A percentile compares a stretch with the other conserved stretches of the same genome.
These are phyloP conservation scores for Arthrobotrys musiformis DNA, from an alignment of 2,329 filamentous ascomycete genomes.

Conservation along the genomic window DNA sequence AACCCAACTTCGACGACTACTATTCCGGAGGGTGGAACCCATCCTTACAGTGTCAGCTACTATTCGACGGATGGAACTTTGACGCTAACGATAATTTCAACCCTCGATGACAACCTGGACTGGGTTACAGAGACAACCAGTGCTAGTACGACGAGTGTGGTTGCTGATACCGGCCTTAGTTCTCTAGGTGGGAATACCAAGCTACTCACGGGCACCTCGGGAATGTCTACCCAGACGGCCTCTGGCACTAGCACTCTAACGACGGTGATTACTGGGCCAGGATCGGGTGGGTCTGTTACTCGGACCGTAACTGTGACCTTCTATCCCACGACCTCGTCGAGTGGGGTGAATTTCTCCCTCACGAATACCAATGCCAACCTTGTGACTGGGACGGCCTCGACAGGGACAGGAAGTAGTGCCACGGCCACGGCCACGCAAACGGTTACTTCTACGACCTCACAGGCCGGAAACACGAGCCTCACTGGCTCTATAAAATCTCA, in stretches of 20 bases:
- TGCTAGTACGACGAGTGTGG: neutral
- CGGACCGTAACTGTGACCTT: conserved; percentile 30
- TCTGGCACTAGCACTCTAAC: conserved; percentile 7
- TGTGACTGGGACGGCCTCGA: neutral
- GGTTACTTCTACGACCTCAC: neutral
- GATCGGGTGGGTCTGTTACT: conserved; percentile 9
- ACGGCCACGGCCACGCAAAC: neutral
- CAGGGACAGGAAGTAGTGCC: neutral
- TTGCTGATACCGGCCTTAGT: neutral
- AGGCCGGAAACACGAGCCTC: neutral
- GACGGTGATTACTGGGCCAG: conserved; percentile 16
- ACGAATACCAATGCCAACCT: conserved; percentile 5
- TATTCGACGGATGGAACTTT: conserved; percentile 21
- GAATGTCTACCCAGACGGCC: neutral
- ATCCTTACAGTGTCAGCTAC: conserved; percentile 24
- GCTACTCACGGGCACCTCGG: neutral
- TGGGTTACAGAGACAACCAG: neutral
- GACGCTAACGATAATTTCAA: conserved; percentile 23
- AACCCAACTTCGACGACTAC: conserved; percentile 22
- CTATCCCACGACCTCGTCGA: conserved; percentile 8
- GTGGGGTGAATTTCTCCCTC: neutral
- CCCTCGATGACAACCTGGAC: neutral
- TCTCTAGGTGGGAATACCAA: conserved; percentile 23
- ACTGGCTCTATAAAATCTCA: neutral
- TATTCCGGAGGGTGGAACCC: conserved; percentile 6